These are phyloP conservation scores for Crithidia sp. DNA, from an alignment of 208 protist species.

Conservation along the genomic window DNA sequence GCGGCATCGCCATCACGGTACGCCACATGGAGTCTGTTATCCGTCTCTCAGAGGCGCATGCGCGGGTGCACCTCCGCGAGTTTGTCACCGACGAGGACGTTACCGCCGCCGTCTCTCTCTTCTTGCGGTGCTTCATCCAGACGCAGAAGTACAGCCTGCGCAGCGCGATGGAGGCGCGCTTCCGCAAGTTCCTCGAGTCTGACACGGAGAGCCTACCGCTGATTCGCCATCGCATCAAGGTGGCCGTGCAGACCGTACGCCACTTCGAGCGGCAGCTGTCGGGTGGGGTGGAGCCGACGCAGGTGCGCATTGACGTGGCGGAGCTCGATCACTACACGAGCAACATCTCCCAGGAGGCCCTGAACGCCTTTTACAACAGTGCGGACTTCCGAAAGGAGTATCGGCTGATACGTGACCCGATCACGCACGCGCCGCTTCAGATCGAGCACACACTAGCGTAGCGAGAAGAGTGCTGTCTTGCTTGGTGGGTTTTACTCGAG, in stretches of 20 bases:
- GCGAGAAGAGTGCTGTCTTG: not conserved
- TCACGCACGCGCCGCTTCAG: slow-evolving; percentile 70
- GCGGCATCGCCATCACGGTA: slow-evolving; percentile 97
- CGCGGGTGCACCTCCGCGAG: slow-evolving; percentile 97
- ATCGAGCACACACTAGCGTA: slow-evolving; percentile 75
- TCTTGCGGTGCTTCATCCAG: slow-evolving; percentile 98
- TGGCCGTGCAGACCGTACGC: slow-evolving; percentile 78
- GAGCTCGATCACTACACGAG: slow-evolving; percentile 85
- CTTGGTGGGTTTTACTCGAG: not conserved
- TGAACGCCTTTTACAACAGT: slow-evolving; percentile 85
- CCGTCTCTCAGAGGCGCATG: slow-evolving; percentile 98
- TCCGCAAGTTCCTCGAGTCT: slow-evolving; percentile 87
- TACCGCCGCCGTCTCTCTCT: slow-evolving; percentile 97
- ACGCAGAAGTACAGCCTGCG: slow-evolving; percentile 95
- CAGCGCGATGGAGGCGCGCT: slow-evolving; percentile 85
- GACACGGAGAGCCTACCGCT: slow-evolving; percentile 88
- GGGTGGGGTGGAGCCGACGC: slow-evolving; percentile 78
- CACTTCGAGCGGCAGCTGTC: slow-evolving; percentile 86
- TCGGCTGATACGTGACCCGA: slow-evolving; percentile 81
- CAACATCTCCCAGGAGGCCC: slow-evolving; percentile 78
- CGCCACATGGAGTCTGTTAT: slow-evolving; percentile 99
- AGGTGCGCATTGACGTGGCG: slow-evolving; percentile 76
- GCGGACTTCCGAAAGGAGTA: slow-evolving; percentile 83
- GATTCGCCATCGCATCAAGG: slow-evolving; percentile 87
- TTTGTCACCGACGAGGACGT: slow-evolving; percentile 97